Percentiles rank a stretch among this genome's conserved stretches.
Conservation (phyloP, 805 yeast species). For the Nakazawaea sp. region DNA sequence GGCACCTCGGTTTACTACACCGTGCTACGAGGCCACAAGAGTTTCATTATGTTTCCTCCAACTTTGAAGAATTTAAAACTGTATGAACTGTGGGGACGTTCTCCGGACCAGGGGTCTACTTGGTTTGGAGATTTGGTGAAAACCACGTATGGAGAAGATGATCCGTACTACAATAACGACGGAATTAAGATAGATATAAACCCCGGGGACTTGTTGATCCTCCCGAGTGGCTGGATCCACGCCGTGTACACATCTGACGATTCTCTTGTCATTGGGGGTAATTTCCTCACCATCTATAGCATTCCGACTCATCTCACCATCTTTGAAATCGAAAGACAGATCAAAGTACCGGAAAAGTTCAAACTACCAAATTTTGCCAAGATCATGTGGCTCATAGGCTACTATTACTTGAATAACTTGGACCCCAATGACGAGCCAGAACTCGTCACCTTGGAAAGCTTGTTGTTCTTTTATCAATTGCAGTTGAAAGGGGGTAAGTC, state of each 20-base stretch:
- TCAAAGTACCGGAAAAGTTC: slow-evolving; percentile 70
- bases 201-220: slow-evolving; percentile 70
- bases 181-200: slow-evolving; percentile 24
- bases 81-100: slow-evolving; percentile 69
- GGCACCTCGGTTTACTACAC: slow-evolving; percentile 91
- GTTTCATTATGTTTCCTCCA: slow-evolving; percentile 77
- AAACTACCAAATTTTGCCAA: slow-evolving; percentile 71
- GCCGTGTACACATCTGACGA: slow-evolving; percentile 81
- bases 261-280: slow-evolving; percentile 82
- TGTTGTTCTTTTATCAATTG: slow-evolving; percentile 18
- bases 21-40: slow-evolving; percentile 66
- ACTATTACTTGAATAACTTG: slow-evolving; percentile 24
- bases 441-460: slow-evolving; percentile 14
- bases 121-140: slow-evolving; percentile 59
- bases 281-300: slow-evolving; percentile 63
- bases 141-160: neutral
- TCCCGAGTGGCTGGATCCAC: slow-evolving; percentile 94
- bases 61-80: slow-evolving; percentile 50
- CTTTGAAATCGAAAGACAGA: slow-evolving; percentile 52
- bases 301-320: slow-evolving; percentile 57
- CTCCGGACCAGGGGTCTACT: slow-evolving; percentile 49
- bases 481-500: slow-evolving; percentile 10
- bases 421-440: slow-evolving; percentile 13
- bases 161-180: slow-evolving; percentile 24
- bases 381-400: slow-evolving; percentile 63